phyloP scores from a whole-genome alignment of 2,329 filamentous ascomycete genomes.

The Venturia pyrina region DNA sequence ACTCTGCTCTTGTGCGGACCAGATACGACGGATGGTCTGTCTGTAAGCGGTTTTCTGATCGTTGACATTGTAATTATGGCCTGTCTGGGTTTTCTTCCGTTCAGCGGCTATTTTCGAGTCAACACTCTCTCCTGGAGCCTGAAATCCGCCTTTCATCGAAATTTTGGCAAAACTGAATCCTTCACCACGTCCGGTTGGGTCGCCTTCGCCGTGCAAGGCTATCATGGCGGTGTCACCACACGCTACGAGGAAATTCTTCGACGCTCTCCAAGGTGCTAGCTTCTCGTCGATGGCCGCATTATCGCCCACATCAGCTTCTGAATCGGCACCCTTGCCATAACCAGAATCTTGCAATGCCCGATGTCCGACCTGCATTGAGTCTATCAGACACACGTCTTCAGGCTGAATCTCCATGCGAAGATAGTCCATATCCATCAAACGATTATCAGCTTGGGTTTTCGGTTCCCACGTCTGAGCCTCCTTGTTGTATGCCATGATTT shows the following conservation, averaged over 20 bases:
- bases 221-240: constrained; percentile 95
- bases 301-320: constrained; percentile 56
- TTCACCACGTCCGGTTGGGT: constrained; percentile 85
- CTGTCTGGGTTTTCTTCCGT: constrained; percentile 56
- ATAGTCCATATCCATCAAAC: constrained; percentile 67
- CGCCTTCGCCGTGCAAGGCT: constrained; percentile 84
- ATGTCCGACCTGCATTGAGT: constrained; percentile 92
- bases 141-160: constrained; percentile 97
- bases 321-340: constrained; percentile 51
- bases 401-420: constrained; percentile 86
- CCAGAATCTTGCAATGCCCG: constrained; percentile 87
- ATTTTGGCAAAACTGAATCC: constrained; percentile 97
- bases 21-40: constrained; percentile 82
- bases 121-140: constrained; percentile 78
- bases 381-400: constrained; percentile 87
- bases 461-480: constrained; percentile 75
- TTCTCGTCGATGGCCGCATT: constrained; percentile 74
- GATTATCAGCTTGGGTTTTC: constrained; percentile 49
- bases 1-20: constrained; percentile 76
- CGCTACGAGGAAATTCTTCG: constrained; percentile 91
- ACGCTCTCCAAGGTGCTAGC: constrained; percentile 92
- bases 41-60: constrained; percentile 89
- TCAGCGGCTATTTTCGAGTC: constrained; percentile 81
- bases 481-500: constrained; percentile 87
- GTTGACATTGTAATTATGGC: constrained; percentile 95